Evolutionary conservation across 2,329 filamentous ascomycete genomes (phyloP).

Genomic region (Penicillium polonicum): DNA sequence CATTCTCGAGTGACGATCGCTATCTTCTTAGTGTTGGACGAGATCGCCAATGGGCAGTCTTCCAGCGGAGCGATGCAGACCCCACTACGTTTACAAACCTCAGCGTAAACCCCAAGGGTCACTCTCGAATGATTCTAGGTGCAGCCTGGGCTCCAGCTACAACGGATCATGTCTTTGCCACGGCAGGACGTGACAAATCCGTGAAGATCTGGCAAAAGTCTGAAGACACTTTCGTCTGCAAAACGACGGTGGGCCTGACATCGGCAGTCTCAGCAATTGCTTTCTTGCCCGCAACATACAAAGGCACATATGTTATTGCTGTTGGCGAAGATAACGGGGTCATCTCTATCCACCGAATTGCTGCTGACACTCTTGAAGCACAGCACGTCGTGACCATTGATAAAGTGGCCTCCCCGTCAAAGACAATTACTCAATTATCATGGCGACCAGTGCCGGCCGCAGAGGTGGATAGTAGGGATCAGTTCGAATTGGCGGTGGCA

Average conservation of each 20-base stretch:
- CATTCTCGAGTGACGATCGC: constrained; percentile 72
- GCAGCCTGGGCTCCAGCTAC: constrained; percentile 71
- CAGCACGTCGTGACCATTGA: constrained; percentile 35
- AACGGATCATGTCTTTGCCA: constrained; percentile 64
- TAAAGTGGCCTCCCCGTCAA: constrained; percentile 56
- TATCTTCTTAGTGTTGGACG: constrained; percentile 84
- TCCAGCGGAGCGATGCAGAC: constrained; percentile 52
- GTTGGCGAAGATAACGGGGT: constrained; percentile 50
- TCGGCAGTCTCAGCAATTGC: constrained; percentile 70
- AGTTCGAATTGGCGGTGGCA: constrained; percentile 44
- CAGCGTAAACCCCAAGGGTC: constrained; percentile 75
- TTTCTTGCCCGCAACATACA: constrained; percentile 50
- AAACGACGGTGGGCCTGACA: constrained; percentile 54
- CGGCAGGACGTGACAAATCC: constrained; percentile 83
- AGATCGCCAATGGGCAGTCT: constrained; percentile 89
- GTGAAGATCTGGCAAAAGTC: constrained; percentile 67
- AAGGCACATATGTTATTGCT: constrained; percentile 41
- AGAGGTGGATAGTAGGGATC: constrained; percentile 13
- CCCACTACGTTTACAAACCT: constrained; percentile 55
- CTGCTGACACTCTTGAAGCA: constrained; percentile 30
- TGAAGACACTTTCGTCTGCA: constrained; percentile 51
- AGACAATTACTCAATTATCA: constrained; percentile 64
- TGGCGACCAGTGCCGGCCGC: constrained; percentile 58
- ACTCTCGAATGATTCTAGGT: constrained; percentile 88
- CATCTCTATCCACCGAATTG: constrained; percentile 44